These are phyloP conservation scores for Salix exigua DNA, from an alignment of 345 rosid species.

Conservation along the genomic window DNA sequence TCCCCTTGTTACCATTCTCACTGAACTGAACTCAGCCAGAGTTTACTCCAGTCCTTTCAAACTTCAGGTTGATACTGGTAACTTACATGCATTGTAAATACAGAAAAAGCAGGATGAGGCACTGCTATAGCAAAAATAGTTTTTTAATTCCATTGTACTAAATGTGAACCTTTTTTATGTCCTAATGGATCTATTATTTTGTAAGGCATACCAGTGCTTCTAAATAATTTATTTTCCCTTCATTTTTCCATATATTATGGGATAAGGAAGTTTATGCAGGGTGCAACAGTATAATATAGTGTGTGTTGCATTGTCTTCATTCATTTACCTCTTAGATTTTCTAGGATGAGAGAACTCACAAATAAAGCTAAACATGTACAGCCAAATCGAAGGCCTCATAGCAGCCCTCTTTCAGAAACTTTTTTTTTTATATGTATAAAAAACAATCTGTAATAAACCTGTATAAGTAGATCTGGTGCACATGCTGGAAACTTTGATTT, in stretches of 20 bases:
- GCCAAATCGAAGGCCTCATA: neutral
- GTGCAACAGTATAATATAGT: neutral
- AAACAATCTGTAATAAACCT: neutral
- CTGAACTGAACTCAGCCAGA: constrained; percentile 61
- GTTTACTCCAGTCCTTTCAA: constrained; percentile 72
- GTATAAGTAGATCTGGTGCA: neutral
- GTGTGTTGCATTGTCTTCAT: neutral
- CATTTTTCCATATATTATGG: neutral
- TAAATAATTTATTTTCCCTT: neutral
- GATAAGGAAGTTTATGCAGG: neutral
- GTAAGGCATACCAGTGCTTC: neutral
- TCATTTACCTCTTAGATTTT: neutral
- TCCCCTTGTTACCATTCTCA: constrained; percentile 70
- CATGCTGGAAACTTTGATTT: neutral
- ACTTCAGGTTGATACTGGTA: constrained; percentile 57
- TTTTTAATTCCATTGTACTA: neutral
- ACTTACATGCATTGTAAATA: neutral
- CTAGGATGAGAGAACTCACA: neutral
- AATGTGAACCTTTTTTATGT: neutral
- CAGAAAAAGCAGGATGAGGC: neutral
- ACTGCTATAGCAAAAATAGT: neutral
- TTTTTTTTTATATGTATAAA: no score
- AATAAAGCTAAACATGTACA: neutral
- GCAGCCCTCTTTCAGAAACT: neutral
- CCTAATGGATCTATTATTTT: neutral